Percentiles rank a stretch among this genome's conserved stretches.
Evolutionary conservation across 139 green algal species (phyloP).

Genomic region (Auxenochlorella pyrenoidosa): DNA sequence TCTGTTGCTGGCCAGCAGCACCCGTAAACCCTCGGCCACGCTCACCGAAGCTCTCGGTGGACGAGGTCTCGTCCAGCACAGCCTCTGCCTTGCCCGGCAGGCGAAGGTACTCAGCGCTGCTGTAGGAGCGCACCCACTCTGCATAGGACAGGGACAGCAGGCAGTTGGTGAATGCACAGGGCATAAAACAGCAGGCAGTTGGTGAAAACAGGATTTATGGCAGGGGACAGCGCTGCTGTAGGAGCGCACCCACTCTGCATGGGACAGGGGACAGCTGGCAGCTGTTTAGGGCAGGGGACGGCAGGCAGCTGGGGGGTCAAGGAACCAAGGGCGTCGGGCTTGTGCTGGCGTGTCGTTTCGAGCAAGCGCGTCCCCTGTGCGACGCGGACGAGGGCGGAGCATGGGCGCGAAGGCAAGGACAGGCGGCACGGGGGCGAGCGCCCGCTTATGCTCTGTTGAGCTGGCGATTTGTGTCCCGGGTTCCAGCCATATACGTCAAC

Average conservation of each 20-base stretch:
- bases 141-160: background rate
- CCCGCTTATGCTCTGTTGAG: too few species aligned
- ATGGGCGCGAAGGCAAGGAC: background rate
- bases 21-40: background rate
- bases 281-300: background rate
- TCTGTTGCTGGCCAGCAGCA: background rate
- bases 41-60: background rate
- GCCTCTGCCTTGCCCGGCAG: constrained; percentile 50
- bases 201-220: too few species aligned
- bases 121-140: constrained; percentile 78
- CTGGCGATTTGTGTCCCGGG: too few species aligned
- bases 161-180: too few species aligned
- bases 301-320: too few species aligned
- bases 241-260: constrained; percentile 66
- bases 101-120: constrained; percentile 58
- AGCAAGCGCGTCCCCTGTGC: too few species aligned
- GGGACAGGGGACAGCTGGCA: background rate
- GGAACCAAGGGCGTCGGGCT: too few species aligned
- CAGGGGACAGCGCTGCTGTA: constrained; percentile 63
- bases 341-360: too few species aligned
- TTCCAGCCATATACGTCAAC: too few species aligned
- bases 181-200: too few species aligned
- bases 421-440: too few species aligned
- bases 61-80: constrained; percentile 53
- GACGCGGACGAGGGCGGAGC: too few species aligned